Evolutionary conservation across 2,329 filamentous ascomycete genomes (phyloP).

Genomic region (Aureobasidium musti): DNA sequence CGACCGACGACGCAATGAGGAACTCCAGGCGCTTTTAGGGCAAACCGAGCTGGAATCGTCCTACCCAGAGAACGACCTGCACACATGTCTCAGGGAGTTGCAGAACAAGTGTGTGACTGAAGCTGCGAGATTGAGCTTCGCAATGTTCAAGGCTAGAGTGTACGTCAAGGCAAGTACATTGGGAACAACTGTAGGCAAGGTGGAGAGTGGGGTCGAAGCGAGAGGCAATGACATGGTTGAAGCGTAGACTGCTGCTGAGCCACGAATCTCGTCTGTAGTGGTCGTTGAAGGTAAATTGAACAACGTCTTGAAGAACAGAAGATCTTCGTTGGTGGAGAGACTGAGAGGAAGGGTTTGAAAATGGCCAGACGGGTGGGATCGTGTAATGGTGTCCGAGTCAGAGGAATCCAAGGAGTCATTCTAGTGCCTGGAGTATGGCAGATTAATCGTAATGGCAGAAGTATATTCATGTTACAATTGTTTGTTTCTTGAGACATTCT

Average conservation of each 20-base stretch:
- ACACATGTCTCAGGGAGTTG: conserved; percentile 4
- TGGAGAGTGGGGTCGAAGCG: background rate
- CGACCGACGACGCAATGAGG: conserved; percentile 15
- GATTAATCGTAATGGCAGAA: conserved; percentile 6
- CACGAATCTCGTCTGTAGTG: background rate
- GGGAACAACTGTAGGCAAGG: background rate
- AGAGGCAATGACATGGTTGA: conserved; percentile 7
- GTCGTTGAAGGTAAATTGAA: background rate
- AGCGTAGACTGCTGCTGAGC: conserved; percentile 22
- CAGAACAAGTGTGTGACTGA: conserved; percentile 21
- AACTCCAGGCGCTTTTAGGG: background rate
- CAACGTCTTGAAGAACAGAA: background rate
- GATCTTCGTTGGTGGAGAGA: background rate
- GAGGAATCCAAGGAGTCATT: background rate
- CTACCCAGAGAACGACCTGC: background rate
- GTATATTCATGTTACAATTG: background rate
- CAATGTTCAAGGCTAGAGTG: conserved; percentile 19
- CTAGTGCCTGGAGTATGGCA: background rate
- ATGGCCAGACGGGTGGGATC: background rate
- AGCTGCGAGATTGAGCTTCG: conserved; percentile 18
- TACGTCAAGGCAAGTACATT: background rate
- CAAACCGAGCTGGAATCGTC: background rate
- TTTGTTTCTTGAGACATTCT: too few species aligned
- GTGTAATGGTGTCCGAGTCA: background rate
- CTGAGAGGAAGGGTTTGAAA: background rate